Percentiles rank a stretch among this genome's conserved stretches.
Conservation (phyloP, 2,329 filamentous ascomycete species). For the Escovopsis sp. region DNA sequence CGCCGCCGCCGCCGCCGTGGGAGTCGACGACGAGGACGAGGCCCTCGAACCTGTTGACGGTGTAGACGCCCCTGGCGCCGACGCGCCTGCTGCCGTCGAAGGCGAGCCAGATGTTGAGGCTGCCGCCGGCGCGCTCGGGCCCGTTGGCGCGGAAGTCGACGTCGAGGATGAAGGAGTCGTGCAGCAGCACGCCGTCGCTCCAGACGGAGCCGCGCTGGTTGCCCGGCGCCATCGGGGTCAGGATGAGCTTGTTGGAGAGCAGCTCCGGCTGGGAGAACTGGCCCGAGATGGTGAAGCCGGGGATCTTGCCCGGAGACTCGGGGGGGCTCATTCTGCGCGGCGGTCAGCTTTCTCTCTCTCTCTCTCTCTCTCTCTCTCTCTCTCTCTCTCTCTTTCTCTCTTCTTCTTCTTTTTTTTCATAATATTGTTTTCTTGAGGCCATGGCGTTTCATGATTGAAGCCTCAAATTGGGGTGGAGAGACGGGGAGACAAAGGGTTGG, state of each 20-base stretch:
- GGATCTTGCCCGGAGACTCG: constrained; percentile 31
- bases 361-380: too few species aligned
- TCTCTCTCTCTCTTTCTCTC: too few species aligned
- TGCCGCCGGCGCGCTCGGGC: constrained; percentile 71
- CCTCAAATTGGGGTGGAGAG: too few species aligned
- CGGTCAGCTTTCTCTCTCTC: background rate
- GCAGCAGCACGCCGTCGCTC: constrained; percentile 48
- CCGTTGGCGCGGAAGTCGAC: constrained; percentile 80
- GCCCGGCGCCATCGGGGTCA: constrained; percentile 79
- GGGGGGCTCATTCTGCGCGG: constrained; percentile 47
- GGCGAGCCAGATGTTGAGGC: constrained; percentile 86
- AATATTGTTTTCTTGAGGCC: background rate
- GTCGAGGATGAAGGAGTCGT: constrained; percentile 65
- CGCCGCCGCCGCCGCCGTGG: constrained; percentile 62
- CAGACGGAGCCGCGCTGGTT: constrained; percentile 75
- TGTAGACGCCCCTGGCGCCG: constrained; percentile 68
- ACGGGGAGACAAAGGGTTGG: background rate
- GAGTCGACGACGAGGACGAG: constrained; percentile 75
- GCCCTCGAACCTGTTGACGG: constrained; percentile 75
- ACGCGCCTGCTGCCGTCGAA: constrained; percentile 51
- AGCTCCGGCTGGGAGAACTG: constrained; percentile 42
- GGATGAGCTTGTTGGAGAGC: constrained; percentile 79
- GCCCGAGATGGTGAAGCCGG: constrained; percentile 41
- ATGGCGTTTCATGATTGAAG: background rate
- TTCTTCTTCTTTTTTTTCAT: too few species aligned